Evolutionary conservation across 495 filamentous ascomycete species (phyloP).

Genomic region (Neurospora sp.): DNA sequence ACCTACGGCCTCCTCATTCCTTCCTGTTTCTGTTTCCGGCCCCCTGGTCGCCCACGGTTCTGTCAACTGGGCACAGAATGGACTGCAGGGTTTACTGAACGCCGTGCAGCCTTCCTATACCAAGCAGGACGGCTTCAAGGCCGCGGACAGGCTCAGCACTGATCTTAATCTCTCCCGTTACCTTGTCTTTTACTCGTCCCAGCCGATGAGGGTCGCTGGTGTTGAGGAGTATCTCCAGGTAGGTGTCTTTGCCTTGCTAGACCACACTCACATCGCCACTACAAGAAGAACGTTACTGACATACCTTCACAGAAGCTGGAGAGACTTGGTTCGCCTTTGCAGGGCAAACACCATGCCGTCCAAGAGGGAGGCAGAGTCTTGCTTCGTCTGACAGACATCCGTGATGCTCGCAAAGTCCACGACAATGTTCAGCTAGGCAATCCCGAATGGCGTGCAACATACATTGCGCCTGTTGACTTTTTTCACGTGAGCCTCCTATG

Average conservation of each 20-base stretch:
- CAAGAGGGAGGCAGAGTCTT: slow-evolving; percentile 31
- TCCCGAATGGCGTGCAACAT: slow-evolving; percentile 41
- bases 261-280: not conserved
- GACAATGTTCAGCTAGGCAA: slow-evolving; percentile 31
- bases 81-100: not conserved
- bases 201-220: slow-evolving; percentile 16
- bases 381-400: slow-evolving; percentile 47
- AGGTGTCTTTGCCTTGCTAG: slow-evolving; percentile 3
- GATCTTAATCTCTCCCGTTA: slow-evolving; percentile 30
- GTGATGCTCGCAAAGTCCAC: slow-evolving; percentile 41
- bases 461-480: slow-evolving; percentile 37
- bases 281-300: not conserved
- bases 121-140: not conserved
- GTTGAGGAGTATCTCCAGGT: slow-evolving; percentile 30
- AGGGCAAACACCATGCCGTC: slow-evolving; percentile 22
- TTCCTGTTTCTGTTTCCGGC: slow-evolving; percentile 22
- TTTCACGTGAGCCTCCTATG: slow-evolving; percentile 15
- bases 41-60: slow-evolving; percentile 20
- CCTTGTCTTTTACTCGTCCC: slow-evolving; percentile 23
- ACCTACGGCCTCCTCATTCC: slow-evolving; percentile 38
- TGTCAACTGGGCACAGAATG: slow-evolving; percentile 2
- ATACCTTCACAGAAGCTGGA: slow-evolving; percentile 21
- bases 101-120: slow-evolving; percentile 3
- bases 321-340: slow-evolving; percentile 14
- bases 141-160: slow-evolving; percentile 21